Conservation (phyloP, 2,329 filamentous ascomycete species). For the Cladosporium phlei region DNA sequence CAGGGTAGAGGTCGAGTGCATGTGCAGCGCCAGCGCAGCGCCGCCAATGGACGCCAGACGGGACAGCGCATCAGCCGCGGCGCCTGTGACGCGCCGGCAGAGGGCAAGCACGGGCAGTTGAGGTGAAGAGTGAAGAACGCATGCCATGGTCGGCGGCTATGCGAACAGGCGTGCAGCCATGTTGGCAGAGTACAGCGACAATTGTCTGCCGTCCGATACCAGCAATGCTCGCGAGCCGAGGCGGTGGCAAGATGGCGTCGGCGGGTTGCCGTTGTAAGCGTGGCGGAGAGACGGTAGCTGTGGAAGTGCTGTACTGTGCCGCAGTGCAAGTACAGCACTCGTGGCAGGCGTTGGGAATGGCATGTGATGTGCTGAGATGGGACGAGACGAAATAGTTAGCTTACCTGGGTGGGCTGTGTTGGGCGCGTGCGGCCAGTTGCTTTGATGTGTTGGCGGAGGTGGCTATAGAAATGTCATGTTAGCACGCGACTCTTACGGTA, state of each 20-base stretch:
- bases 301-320: background rate
- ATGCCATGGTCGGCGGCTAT: background rate
- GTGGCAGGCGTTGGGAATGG: no score
- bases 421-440: conserved; percentile 1
- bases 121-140: conserved; percentile 5
- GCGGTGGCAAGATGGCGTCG: conserved; percentile 6
- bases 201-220: no score
- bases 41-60: conserved; percentile 20
- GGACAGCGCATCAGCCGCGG: conserved; percentile 15
- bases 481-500: conserved; percentile 3
- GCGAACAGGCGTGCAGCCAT: background rate
- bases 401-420: conserved; percentile 10
- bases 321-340: background rate
- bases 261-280: conserved; percentile 12
- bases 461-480: conserved; percentile 5
- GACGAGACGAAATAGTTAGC: background rate
- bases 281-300: conserved; percentile 5
- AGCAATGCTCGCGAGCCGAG: conserved; percentile 10
- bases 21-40: conserved; percentile 26
- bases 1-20: conserved; percentile 21
- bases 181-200: no score
- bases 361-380: conserved; percentile 1
- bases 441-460: background rate
- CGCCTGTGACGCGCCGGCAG: conserved; percentile 10
- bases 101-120: background rate